Conservation (phyloP, 2,329 filamentous ascomycete species). For the Cytospora paraplurivora region DNA sequence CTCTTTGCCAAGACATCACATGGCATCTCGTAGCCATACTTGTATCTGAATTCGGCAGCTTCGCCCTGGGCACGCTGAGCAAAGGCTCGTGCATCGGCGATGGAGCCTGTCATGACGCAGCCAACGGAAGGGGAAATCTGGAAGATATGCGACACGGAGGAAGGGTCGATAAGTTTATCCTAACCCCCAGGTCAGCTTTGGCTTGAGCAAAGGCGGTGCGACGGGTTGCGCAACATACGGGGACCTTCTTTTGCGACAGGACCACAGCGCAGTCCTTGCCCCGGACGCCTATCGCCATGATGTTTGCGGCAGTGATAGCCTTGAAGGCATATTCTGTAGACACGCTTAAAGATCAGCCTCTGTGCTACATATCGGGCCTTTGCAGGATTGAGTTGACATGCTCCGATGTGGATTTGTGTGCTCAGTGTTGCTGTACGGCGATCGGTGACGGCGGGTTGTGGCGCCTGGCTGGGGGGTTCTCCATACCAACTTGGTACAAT, state of each 20-base stretch:
- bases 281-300: constrained; percentile 93
- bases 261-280: constrained; percentile 98
- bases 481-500: constrained; percentile 97
- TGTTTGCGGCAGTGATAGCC: constrained; percentile 98
- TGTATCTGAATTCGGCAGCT: constrained; percentile 97
- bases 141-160: constrained; percentile 97
- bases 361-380: neutral
- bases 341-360: constrained; percentile 19
- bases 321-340: constrained; percentile 98
- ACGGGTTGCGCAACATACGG: constrained; percentile 63
- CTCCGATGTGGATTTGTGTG: constrained; percentile 24
- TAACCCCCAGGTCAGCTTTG: constrained; percentile 47
- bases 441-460: neutral
- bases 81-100: constrained; percentile 93
- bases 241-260: constrained; percentile 98
- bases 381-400: neutral
- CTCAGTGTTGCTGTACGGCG: neutral
- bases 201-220: constrained; percentile 27
- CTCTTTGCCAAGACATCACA: constrained; percentile 96
- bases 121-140: constrained; percentile 94
- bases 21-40: constrained; percentile 99
- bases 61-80: constrained; percentile 92
- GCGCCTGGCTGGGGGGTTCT: constrained; percentile 33
- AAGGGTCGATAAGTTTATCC: constrained; percentile 99
- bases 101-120: constrained; percentile 98